These are phyloP conservation scores for Clathrospora elynae DNA, from an alignment of 2,329 filamentous ascomycete genomes.

Conservation along the genomic window DNA sequence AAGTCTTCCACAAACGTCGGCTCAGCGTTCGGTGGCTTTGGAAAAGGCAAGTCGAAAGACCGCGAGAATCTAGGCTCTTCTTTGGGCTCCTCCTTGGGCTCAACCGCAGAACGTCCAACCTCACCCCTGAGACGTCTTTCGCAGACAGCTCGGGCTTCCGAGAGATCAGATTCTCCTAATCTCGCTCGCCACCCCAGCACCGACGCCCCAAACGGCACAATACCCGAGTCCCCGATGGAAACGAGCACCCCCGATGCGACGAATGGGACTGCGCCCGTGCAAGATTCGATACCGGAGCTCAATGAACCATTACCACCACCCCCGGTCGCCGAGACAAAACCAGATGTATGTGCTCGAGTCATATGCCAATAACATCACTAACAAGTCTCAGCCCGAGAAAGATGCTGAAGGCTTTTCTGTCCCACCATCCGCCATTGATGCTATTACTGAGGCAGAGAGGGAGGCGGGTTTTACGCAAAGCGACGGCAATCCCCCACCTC, in stretches of 20 bases:
- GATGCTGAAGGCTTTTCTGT: conserved; percentile 79
- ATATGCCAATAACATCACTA: conserved; percentile 1
- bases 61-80: conserved; percentile 52
- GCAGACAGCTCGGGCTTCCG: conserved; percentile 35
- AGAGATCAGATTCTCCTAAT: conserved; percentile 43
- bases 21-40: conserved; percentile 65
- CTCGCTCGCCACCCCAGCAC: conserved; percentile 33
- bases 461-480: conserved; percentile 56
- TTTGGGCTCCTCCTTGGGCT: conserved; percentile 44
- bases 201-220: conserved; percentile 42
- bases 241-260: conserved; percentile 26
- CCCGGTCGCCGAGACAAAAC: conserved; percentile 23
- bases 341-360: conserved; percentile 30
- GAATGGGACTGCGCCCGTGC: conserved; percentile 37
- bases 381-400: conserved; percentile 52
- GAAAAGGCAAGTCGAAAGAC: conserved; percentile 68
- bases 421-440: conserved; percentile 64
- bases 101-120: conserved; percentile 38
- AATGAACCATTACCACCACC: conserved; percentile 46
- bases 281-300: conserved; percentile 44
- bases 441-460: conserved; percentile 71
- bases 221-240: conserved; percentile 25
- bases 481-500: conserved; percentile 48
- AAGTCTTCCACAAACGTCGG: conserved; percentile 62
- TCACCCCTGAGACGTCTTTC: conserved; percentile 43